Conservation (phyloP, 106 monocot genomes). For the Dendrobium officinale region DNA sequence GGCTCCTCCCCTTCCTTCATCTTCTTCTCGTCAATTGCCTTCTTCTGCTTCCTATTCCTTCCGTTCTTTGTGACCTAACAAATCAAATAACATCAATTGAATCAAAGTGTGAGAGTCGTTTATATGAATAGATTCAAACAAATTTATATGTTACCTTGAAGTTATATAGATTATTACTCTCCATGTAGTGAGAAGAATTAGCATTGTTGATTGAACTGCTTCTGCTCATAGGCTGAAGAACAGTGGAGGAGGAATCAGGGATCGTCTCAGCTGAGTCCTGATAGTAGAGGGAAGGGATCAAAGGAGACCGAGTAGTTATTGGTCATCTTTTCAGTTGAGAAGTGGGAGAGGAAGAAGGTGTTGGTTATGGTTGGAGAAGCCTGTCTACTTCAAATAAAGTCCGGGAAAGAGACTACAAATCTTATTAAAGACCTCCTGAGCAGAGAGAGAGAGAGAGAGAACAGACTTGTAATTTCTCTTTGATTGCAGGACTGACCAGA, state of each 20-base stretch:
- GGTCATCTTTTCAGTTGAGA: background rate
- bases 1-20: constrained; percentile 9
- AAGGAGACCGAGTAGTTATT: background rate
- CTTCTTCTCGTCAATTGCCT: background rate
- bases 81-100: background rate
- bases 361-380: background rate
- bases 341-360: background rate
- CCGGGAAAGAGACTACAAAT: background rate
- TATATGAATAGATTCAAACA: too few species aligned
- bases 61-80: too few species aligned
- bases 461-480: background rate
- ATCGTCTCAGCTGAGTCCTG: too few species aligned
- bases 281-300: too few species aligned
- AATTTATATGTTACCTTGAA: too few species aligned
- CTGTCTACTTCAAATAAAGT: background rate
- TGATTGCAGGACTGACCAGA: background rate
- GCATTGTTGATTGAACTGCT: background rate
- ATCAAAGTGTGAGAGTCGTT: too few species aligned
- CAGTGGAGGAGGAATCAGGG: too few species aligned
- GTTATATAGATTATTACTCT: background rate
- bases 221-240: background rate
- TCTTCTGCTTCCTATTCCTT: background rate
- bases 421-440: background rate
- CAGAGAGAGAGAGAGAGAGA: background rate
- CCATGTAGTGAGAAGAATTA: background rate